Conservation (phyloP, 2,329 filamentous ascomycete species). For the Thielaviopsis euricoi region DNA sequence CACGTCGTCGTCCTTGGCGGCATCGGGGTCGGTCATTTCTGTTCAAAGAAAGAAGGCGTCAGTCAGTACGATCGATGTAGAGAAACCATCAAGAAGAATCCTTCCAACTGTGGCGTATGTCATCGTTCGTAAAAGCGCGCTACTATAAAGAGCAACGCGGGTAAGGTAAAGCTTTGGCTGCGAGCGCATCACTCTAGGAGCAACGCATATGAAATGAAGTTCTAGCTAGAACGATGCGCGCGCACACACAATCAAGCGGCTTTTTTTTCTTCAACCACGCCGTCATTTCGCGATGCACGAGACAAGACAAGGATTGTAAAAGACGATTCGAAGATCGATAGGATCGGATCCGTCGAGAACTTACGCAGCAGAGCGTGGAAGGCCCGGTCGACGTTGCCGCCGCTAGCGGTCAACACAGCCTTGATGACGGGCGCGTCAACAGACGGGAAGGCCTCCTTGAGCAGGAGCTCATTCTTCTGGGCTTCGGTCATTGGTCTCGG, state of each 20-base stretch:
- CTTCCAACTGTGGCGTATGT: neutral
- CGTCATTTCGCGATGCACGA: neutral
- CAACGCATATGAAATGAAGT: no score
- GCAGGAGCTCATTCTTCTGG: constrained; percentile 70
- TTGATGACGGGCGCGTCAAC: constrained; percentile 70
- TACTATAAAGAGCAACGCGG: no score
- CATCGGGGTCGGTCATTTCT: constrained; percentile 71
- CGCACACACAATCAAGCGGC: no score
- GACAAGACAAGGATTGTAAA: neutral
- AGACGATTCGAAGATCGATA: neutral
- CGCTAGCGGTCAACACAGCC: constrained; percentile 73
- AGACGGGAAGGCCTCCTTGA: constrained; percentile 84
- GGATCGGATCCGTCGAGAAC: constrained; percentile 17
- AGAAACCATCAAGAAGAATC: no score
- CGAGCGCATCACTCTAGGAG: no score
- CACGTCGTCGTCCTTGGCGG: constrained; percentile 38
- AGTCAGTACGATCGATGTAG: neutral
- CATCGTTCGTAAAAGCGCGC: neutral
- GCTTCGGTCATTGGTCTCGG: constrained; percentile 66
- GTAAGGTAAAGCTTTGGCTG: no score
- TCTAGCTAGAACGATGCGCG: no score
- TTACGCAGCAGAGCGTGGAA: constrained; percentile 85
- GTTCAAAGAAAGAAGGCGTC: neutral
- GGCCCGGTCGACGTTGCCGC: constrained; percentile 75
- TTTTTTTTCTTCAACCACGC: no score